Evolutionary conservation across 1,284 basidiomycete species (phyloP).

Genomic region (Sanghuangporus weigelae): DNA sequence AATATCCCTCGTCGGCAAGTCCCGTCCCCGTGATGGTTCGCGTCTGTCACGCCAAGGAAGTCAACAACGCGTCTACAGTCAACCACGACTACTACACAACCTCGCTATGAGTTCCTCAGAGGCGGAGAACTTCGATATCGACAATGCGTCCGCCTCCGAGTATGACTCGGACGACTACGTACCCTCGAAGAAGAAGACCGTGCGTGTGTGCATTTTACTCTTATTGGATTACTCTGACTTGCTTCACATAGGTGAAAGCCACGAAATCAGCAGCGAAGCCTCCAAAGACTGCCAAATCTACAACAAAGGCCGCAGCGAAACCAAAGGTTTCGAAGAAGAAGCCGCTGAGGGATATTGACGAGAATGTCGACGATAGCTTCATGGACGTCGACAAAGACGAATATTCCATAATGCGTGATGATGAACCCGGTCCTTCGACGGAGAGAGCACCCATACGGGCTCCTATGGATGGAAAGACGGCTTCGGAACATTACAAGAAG

Average conservation of each 20-base stretch:
- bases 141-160: slow-evolving; percentile 53
- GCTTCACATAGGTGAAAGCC: slow-evolving; percentile 20
- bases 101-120: slow-evolving; percentile 33
- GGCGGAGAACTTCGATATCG: slow-evolving; percentile 59
- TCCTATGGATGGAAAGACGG: slow-evolving; percentile 70
- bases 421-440: slow-evolving; percentile 35
- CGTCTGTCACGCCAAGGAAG: not conserved
- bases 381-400: slow-evolving; percentile 33
- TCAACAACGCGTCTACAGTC: not conserved
- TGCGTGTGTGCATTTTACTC: slow-evolving; percentile 22
- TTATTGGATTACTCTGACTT: slow-evolving; percentile 18
- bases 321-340: slow-evolving; percentile 63
- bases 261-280: slow-evolving; percentile 25
- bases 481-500: slow-evolving; percentile 91
- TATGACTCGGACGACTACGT: slow-evolving; percentile 56
- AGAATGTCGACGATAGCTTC: slow-evolving; percentile 40
- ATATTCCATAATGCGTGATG: slow-evolving; percentile 31
- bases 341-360: slow-evolving; percentile 58
- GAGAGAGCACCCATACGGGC: slow-evolving; percentile 28
- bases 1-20: not conserved
- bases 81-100: not conserved
- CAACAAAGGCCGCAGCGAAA: slow-evolving; percentile 36
- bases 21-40: not conserved
- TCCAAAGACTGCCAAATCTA: slow-evolving; percentile 26
- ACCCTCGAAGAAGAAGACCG: slow-evolving; percentile 55